Conservation (phyloP, 2,329 filamentous ascomycete species). For the Ophiostoma triangulosporum region DNA sequence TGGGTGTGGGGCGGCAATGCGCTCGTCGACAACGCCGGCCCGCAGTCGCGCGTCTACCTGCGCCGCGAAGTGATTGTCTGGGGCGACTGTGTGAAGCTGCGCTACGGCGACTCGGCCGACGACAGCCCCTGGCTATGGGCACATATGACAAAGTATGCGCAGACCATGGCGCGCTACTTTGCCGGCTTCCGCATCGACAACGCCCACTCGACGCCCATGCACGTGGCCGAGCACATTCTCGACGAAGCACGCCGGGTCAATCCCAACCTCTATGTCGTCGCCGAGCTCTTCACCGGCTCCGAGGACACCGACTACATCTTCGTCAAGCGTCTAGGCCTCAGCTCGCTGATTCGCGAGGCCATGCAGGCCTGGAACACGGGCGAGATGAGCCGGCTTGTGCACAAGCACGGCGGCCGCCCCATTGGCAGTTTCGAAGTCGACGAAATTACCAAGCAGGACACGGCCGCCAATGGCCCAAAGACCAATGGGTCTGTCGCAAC, state of each 20-base stretch:
- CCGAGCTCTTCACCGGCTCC: slow-evolving; percentile 88
- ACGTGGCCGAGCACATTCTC: slow-evolving; percentile 87
- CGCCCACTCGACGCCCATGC: slow-evolving; percentile 88
- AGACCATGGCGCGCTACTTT: slow-evolving; percentile 88
- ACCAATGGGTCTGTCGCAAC: slow-evolving; percentile 20
- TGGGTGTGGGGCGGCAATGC: slow-evolving; percentile 99
- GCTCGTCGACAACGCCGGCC: slow-evolving; percentile 83
- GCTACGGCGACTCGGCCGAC: slow-evolving; percentile 66
- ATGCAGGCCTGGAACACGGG: slow-evolving; percentile 98
- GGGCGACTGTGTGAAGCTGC: slow-evolving; percentile 95
- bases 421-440: slow-evolving; percentile 98
- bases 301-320: slow-evolving; percentile 96
- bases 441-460: slow-evolving; percentile 42
- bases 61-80: slow-evolving; percentile 92
- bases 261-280: slow-evolving; percentile 80
- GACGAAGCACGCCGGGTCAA: slow-evolving; percentile 84
- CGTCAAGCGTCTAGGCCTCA: slow-evolving; percentile 82
- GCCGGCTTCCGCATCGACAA: slow-evolving; percentile 95
- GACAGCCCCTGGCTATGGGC: slow-evolving; percentile 94
- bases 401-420: slow-evolving; percentile 82
- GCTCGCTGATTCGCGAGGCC: slow-evolving; percentile 83
- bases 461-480: slow-evolving; percentile 8
- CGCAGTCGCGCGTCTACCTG: slow-evolving; percentile 84
- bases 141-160: slow-evolving; percentile 86
- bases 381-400: slow-evolving; percentile 83